These are phyloP conservation scores for Malassezia globosa DNA, from an alignment of 1,284 basidiomycete species.

Conservation along the genomic window DNA sequence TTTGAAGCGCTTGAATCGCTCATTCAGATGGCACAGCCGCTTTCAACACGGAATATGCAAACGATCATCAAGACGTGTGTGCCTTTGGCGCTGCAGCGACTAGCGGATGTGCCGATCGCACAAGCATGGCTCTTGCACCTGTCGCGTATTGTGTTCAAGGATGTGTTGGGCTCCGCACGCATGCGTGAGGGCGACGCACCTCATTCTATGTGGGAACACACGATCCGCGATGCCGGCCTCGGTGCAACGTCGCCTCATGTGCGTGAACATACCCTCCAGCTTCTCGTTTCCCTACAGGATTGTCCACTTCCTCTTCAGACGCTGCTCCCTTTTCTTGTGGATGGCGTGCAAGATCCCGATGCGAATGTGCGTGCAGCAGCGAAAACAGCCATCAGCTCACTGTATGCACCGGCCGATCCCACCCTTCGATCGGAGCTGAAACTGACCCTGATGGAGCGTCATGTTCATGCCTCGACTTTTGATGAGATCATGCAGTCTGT, in stretches of 20 bases:
- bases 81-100: conserved; percentile 5
- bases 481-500: conserved; percentile 2
- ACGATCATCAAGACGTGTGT: conserved; percentile 8
- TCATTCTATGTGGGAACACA: not conserved
- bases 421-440: conserved; percentile 83
- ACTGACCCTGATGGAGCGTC: conserved; percentile 72
- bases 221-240: conserved; percentile 5
- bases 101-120: conserved; percentile 2
- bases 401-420: conserved; percentile 70
- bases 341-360: conserved; percentile 77
- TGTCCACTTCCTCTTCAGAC: conserved; percentile 64
- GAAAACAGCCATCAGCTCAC: conserved; percentile 63
- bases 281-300: conserved; percentile 24
- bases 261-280: conserved; percentile 13
- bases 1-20: conserved; percentile 1
- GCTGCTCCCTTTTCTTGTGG: conserved; percentile 69
- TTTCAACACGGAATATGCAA: not conserved
- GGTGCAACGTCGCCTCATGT: not conserved
- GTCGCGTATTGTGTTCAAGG: not conserved
- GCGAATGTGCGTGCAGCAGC: conserved; percentile 76
- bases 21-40: not conserved
- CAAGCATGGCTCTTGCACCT: not conserved
- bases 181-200: conserved; percentile 10
- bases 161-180: not conserved
- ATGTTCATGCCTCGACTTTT: conserved; percentile 51